Evolutionary conservation across 495 filamentous ascomycete species (phyloP).

Genomic region (Cercophora samala): DNA sequence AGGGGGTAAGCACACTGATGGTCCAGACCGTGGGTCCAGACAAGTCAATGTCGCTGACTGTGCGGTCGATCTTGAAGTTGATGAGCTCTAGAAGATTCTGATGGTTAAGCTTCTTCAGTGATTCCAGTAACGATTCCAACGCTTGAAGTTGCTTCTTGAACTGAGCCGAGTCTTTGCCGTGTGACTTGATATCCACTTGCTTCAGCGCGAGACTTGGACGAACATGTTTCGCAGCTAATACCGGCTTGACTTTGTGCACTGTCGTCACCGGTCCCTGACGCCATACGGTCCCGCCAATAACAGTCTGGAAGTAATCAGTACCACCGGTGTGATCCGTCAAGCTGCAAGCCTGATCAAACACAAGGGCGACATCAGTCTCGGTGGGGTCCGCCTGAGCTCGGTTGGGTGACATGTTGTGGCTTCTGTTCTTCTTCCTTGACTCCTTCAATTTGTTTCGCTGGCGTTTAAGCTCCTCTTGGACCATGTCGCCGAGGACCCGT

Average conservation of each 20-base stretch:
- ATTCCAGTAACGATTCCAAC: constrained; percentile 67
- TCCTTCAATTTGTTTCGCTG: constrained; percentile 59
- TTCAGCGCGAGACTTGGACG: constrained; percentile 68
- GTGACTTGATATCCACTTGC: constrained; percentile 55
- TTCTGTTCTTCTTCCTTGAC: constrained; percentile 45
- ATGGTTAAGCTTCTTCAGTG: constrained; percentile 68
- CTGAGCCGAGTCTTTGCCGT: constrained; percentile 50
- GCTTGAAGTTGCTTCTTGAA: constrained; percentile 66
- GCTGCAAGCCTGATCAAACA: constrained; percentile 68
- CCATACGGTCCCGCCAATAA: constrained; percentile 58
- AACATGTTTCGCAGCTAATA: constrained; percentile 49
- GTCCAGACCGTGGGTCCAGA: constrained; percentile 55
- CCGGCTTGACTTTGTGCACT: constrained; percentile 66
- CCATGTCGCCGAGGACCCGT: constrained; percentile 65
- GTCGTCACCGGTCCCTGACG: constrained; percentile 56
- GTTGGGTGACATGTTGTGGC: constrained; percentile 28
- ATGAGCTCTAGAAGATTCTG: constrained; percentile 73
- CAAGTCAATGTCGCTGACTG: constrained; percentile 40
- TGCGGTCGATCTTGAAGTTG: constrained; percentile 70
- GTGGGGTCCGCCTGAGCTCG: constrained; percentile 29
- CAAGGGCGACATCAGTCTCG: constrained; percentile 40
- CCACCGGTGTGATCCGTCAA: constrained; percentile 57
- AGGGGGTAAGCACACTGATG: constrained; percentile 75
- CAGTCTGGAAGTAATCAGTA: constrained; percentile 57
- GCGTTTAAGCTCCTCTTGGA: constrained; percentile 71